Evolutionary conservation across 257 asterid genomes (phyloP), one percentile per base, ranked within the genome.

Genomic region (Nicotiana obtusifolia): DNA sequence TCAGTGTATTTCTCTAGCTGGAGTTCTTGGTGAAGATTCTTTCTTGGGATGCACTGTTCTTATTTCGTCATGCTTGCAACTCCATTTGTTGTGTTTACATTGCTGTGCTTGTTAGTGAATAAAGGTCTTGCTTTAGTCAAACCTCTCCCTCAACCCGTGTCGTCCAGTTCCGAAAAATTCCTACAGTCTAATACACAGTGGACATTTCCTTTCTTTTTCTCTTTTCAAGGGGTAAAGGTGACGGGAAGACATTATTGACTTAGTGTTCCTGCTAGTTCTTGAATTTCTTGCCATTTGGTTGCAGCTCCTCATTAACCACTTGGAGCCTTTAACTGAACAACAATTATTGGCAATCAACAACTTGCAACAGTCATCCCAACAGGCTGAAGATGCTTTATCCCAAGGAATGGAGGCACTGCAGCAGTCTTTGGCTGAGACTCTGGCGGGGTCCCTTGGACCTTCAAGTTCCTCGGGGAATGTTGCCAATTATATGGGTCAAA

Each of bases 391-490:
- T 83, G 97, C 99, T 47, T 85, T 95, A 82, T 92, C 99, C 20
- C 99, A 95, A 82, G 99, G 99, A 83, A 95, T 95, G 99, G 98
- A 95, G 83, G 98, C 99, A 68, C 81, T 95, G 91, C 99, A 95
- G 84, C 98, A 92, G 86, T 93, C 98, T 8, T 86, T 94, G 83
- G 97, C 97, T 7, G 98, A 93, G 88, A 91, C 97, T 7, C 87
- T 94, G 75, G 98, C 98, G 3, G 97, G 97, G 81, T 94, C 98
- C 77, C 92, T 93, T 30, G 97, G 90, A 54, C 97, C 96, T 24
- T 86, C 97, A 6, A 86, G 92, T 78, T 91, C 97, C 53, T 89
- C 97, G 3, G 97, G 97, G 73, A 91, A 94, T 60, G 98, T 93
- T 64, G 97, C 97, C 76, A 93, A 94, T 86, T 94, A 94, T 86